These are phyloP conservation scores for Poterioochromonas sp. DNA, from an alignment of 352 stramenopile genomes.

Conservation along the genomic window DNA sequence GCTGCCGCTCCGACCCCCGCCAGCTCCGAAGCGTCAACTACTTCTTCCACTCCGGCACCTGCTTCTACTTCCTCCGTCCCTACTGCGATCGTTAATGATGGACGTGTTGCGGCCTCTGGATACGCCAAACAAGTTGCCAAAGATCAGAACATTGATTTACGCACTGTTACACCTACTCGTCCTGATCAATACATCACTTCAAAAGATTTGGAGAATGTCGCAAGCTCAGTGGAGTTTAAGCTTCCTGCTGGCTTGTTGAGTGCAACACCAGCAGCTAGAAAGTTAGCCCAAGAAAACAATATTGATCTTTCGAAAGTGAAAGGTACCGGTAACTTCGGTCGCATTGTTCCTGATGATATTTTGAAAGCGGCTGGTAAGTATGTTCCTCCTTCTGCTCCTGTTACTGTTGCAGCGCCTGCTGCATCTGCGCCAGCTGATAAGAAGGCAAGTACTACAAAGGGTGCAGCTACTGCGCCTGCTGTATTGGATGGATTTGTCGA, in stretches of 20 bases:
- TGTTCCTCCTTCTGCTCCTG: not conserved
- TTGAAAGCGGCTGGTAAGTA: conserved; percentile 55
- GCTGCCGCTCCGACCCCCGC: conserved; percentile 38
- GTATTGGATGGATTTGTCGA: conserved; percentile 34
- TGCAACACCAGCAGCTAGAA: conserved; percentile 55
- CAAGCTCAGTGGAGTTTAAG: conserved; percentile 33
- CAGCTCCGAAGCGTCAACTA: conserved; percentile 26
- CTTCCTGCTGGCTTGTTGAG: conserved; percentile 44
- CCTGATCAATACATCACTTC: conserved; percentile 61
- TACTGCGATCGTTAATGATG: conserved; percentile 45
- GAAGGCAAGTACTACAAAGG: not conserved
- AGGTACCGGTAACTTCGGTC: conserved; percentile 64
- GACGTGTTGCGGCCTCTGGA: conserved; percentile 60
- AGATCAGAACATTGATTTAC: conserved; percentile 56
- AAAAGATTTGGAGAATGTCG: conserved; percentile 55
- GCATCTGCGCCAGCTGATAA: not conserved
- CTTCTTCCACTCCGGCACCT: not conserved
- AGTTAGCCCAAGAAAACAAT: conserved; percentile 61
- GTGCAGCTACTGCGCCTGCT: not conserved
- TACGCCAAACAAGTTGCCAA: conserved; percentile 62
- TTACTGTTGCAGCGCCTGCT: not conserved
- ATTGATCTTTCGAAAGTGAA: conserved; percentile 56
- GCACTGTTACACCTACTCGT: conserved; percentile 56
- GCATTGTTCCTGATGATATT: conserved; percentile 63
- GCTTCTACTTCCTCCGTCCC: conserved; percentile 32